Base-by-base conservation (phyloP, 768 basidiomycete genomes). In the Auriculariales sp. region DNA sequence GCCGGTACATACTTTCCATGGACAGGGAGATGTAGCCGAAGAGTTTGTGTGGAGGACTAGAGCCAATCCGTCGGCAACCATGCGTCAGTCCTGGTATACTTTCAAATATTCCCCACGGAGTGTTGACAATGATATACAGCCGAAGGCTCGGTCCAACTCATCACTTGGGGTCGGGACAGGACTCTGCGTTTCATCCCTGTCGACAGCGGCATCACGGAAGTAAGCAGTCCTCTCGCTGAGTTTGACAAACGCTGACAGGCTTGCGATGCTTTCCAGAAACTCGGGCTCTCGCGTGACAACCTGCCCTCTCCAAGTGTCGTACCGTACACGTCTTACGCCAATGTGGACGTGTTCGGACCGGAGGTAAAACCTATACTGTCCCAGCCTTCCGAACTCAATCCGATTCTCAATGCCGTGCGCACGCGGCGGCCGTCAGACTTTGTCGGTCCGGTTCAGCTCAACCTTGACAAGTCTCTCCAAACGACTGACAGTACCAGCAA, bases 11-110 rank as follows among this genome's bases (percentile, higher is more conserved):
- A 67, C 71, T 5, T 94, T 93, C 55, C 83, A 87, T 56, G 92
- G 91, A 0, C 91, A 94, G 64, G 75, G 79, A 0, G 91, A 94
- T 54, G 89, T 92, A 2, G 94, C 98, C 17, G 95, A 94, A 59
- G 94, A 99, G 65, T 99, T 94, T 61, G 92, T 99, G 1, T 99
- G 95, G 95, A 70, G 95, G 52, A 78, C 72, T 1, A 50, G 66
- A 48, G 73, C 72, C 32, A 24, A n/a, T 42, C 28, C 4, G 36
- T 44, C 15, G 19, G 33, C 42, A 53, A 30, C 17, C 30, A 25
- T 25, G 12, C 15, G 48, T 19, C 49, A 6, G 29, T 36, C 15
- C 15, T 14, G 27, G 17, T 50, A 68, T 68, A 67, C n/a, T 28
- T 61, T 60, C 32, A 57, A 70, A 34, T 73, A 78, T 33, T 81